Evolutionary conservation across 768 basidiomycete species (phyloP).

Genomic region (Mrakia blollopis): DNA sequence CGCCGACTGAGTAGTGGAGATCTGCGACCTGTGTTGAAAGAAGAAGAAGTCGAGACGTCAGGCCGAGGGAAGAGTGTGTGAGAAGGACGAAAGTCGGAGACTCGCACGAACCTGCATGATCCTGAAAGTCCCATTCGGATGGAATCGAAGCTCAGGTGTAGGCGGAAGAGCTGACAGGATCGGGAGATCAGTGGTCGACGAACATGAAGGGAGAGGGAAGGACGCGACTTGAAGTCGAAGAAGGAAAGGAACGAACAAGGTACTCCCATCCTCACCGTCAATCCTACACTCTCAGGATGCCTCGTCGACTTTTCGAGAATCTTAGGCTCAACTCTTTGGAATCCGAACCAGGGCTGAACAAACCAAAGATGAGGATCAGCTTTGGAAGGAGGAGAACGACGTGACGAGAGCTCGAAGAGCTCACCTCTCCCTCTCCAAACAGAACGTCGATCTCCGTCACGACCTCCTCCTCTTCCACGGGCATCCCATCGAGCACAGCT

Average conservation of each 20-base stretch:
- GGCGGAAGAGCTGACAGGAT: slow-evolving; percentile 66
- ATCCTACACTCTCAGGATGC: slow-evolving; percentile 53
- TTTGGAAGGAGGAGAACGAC: neutral
- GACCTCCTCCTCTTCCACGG: slow-evolving; percentile 48
- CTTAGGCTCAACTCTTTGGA: slow-evolving; percentile 63
- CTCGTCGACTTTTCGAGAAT: slow-evolving; percentile 51
- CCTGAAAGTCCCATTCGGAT: slow-evolving; percentile 74
- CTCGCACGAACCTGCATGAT: slow-evolving; percentile 38
- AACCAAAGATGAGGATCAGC: neutral
- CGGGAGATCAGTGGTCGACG: neutral
- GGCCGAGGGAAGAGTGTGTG: neutral
- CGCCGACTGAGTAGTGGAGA: slow-evolving; percentile 80
- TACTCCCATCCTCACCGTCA: slow-evolving; percentile 69
- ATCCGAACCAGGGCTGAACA: slow-evolving; percentile 71
- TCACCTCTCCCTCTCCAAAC: slow-evolving; percentile 63
- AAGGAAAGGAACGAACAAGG: slow-evolving; percentile 50
- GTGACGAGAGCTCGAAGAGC: neutral
- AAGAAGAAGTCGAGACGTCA: neutral
- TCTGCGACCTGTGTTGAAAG: slow-evolving; percentile 60
- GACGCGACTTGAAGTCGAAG: neutral
- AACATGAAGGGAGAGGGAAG: neutral
- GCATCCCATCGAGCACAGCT: neutral
- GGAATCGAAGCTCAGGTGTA: slow-evolving; percentile 77
- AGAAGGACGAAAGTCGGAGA: neutral
- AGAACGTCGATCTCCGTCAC: slow-evolving; percentile 90